phyloP scores from a whole-genome alignment of 345 rosid species.

The Sonneratia alba region DNA sequence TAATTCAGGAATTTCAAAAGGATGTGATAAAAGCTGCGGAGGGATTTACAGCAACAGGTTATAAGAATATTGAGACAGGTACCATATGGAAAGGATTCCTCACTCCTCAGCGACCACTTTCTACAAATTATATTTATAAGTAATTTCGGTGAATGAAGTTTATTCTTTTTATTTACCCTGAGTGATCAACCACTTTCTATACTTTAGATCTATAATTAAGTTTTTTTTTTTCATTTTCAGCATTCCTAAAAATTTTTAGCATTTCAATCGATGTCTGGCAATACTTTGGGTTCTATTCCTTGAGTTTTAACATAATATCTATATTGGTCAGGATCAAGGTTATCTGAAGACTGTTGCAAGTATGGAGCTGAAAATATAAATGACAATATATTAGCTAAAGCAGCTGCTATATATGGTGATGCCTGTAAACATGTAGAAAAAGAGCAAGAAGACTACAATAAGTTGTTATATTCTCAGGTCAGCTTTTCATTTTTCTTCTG shows the following conservation, averaged over 20 bases:
- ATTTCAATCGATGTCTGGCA: not conserved
- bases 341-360: slow-evolving; percentile 74
- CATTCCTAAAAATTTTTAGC: not conserved
- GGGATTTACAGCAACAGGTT: slow-evolving; percentile 59
- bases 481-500: not conserved
- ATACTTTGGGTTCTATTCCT: not conserved
- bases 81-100: slow-evolving; percentile 8
- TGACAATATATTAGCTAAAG: slow-evolving; percentile 70
- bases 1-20: slow-evolving; percentile 76
- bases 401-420: slow-evolving; percentile 91
- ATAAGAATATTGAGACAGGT: slow-evolving; percentile 89
- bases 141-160: not conserved
- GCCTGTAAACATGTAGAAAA: slow-evolving; percentile 78
- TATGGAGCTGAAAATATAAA: slow-evolving; percentile 83
- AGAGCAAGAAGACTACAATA: slow-evolving; percentile 80
- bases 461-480: slow-evolving; percentile 70
- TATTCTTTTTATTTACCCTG: not conserved
- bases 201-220: not conserved
- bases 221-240: not conserved
- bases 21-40: slow-evolving; percentile 80
- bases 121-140: not conserved
- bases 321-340: slow-evolving; percentile 59
- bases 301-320: slow-evolving; percentile 2
- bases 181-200: not conserved
- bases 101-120: slow-evolving; percentile 9